These are phyloP conservation scores for Pseudozyma pruni DNA, from an alignment of 1,284 basidiomycete genomes.

Conservation along the genomic window DNA sequence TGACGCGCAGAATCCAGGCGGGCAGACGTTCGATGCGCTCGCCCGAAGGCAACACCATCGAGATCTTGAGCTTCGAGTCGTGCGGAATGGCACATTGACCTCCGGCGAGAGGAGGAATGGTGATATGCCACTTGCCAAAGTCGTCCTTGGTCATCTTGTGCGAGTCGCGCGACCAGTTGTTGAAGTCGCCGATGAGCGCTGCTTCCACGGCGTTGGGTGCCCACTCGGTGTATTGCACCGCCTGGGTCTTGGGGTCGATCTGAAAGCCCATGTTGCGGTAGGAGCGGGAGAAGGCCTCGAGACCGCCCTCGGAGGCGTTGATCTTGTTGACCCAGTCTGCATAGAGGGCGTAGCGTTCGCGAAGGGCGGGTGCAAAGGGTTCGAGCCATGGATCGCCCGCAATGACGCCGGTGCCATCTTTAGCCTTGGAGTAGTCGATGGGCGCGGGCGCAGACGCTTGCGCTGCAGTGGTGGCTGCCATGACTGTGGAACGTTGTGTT, in stretches of 20 bases:
- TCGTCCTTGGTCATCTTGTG: conserved; percentile 85
- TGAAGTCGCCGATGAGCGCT: conserved; percentile 92
- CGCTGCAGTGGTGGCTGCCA: conserved; percentile 22
- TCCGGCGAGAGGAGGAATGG: conserved; percentile 74
- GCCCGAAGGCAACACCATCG: conserved; percentile 76
- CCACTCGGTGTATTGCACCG: conserved; percentile 92
- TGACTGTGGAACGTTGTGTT: background rate
- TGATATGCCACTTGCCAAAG: conserved; percentile 94
- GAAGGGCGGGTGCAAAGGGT: conserved; percentile 56
- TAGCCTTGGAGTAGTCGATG: conserved; percentile 58
- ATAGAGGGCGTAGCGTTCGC: conserved; percentile 54
- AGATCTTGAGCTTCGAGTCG: conserved; percentile 86
- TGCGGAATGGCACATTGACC: conserved; percentile 83
- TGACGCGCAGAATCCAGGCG: conserved; percentile 92
- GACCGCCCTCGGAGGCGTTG: conserved; percentile 71
- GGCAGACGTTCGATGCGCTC: conserved; percentile 89
- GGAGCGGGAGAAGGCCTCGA: conserved; percentile 86
- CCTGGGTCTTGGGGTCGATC: conserved; percentile 74
- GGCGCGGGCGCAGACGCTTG: conserved; percentile 15
- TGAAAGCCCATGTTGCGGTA: conserved; percentile 88
- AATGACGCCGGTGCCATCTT: conserved; percentile 60
- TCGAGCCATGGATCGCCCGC: conserved; percentile 64
- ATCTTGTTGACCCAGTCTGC: conserved; percentile 54
- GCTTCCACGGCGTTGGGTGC: conserved; percentile 88
- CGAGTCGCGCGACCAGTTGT: conserved; percentile 82